Conservation (phyloP, 176 grass and related monocot genomes). For the Lolium multiflorum region DNA sequence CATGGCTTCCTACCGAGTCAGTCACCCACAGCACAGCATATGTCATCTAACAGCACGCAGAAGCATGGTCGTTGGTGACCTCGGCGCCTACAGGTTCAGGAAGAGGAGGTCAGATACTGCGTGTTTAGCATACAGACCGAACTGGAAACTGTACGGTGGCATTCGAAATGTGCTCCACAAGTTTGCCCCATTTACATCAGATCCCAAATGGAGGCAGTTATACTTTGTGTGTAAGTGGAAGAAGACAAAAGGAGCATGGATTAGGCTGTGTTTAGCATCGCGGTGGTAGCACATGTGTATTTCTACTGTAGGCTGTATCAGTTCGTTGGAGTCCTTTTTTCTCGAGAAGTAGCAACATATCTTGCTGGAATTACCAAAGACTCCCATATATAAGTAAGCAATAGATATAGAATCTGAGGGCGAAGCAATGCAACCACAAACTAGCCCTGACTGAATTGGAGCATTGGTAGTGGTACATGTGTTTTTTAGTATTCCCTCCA, state of each 20-base stretch:
- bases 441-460: not conserved
- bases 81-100: constrained; percentile 20
- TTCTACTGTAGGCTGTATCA: not conserved
- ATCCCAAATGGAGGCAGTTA: no score
- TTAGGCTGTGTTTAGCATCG: not conserved
- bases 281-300: not conserved
- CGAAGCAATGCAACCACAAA: not conserved
- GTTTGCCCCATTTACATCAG: no score
- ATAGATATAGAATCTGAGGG: not conserved
- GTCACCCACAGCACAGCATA: not conserved
- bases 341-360: no score
- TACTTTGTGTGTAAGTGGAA: no score
- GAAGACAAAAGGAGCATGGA: no score
- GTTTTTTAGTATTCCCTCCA: no score
- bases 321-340: not conserved
- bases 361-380: not conserved
- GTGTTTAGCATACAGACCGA: not conserved
- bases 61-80: not conserved
- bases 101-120: not conserved
- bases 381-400: no score
- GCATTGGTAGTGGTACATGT: no score
- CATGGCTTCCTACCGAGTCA: constrained; percentile 46
- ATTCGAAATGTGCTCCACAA: no score
- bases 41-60: constrained; percentile 24
- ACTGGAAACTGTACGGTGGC: no score